phyloP scores from a whole-genome alignment of 78 protist genomes.

The Planoprotostelium fungivorum region DNA sequence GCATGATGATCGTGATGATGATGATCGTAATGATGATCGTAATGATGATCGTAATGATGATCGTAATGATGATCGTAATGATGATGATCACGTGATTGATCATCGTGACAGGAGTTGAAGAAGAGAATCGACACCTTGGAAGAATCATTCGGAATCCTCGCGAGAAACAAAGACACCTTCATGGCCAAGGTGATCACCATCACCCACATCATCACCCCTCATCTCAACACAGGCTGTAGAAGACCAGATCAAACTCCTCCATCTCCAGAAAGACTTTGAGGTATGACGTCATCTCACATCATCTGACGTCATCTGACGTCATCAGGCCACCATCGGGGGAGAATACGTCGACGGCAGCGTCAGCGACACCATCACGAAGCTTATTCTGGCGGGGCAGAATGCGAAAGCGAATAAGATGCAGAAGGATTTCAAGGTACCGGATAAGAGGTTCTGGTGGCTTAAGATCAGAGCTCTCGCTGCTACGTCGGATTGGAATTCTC shows the following conservation, averaged over 20 bases:
- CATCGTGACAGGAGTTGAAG: not conserved
- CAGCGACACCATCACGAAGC: constrained; percentile 34
- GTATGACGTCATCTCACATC: not conserved
- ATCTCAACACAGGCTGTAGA: constrained; percentile 4
- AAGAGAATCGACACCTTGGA: not conserved
- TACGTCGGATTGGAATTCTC: constrained; percentile 18
- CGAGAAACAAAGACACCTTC: constrained; percentile 32
- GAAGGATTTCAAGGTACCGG: constrained; percentile 45
- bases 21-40: too few relatives aligned
- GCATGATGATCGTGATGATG: too few relatives aligned
- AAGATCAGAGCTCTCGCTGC: constrained; percentile 52
- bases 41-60: too few relatives aligned
- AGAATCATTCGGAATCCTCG: not conserved
- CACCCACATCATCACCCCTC: not conserved
- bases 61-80: too few relatives aligned
- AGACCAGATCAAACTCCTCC: constrained; percentile 48
- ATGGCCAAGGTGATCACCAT: constrained; percentile 2
- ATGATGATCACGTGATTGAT: not conserved
- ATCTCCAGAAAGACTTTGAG: constrained; percentile 61
- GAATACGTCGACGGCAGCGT: constrained; percentile 20
- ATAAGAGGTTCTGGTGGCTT: constrained; percentile 62
- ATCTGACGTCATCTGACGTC: too few relatives aligned
- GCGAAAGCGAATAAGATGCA: constrained; percentile 13
- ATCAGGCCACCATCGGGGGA: not conserved
- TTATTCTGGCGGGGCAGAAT: constrained; percentile 9